Conservation (phyloP, 768 basidiomycete species). For the Thelephora aurantiotincta region DNA sequence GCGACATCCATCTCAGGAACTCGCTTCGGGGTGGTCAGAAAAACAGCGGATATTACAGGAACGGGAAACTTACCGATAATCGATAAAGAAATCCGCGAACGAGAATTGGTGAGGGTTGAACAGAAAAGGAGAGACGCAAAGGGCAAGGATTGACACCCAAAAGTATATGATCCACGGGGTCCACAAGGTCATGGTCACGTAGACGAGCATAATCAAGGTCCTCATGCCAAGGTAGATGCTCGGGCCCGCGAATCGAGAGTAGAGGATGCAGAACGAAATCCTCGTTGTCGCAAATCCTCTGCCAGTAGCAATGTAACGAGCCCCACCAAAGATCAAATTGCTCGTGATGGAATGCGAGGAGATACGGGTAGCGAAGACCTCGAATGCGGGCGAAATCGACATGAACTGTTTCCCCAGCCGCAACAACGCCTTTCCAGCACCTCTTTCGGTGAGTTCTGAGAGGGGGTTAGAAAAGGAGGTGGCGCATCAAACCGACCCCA, state of each 20-base stretch:
- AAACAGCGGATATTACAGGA: not conserved
- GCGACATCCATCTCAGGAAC: conserved; percentile 97
- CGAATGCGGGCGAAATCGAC: conserved; percentile 90
- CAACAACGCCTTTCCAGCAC: conserved; percentile 80
- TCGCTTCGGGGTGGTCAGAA: conserved; percentile 39
- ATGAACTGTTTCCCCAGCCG: conserved; percentile 90
- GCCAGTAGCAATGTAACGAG: conserved; percentile 96
- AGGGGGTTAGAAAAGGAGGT: not conserved
- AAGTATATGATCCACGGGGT: conserved; percentile 92
- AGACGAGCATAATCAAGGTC: conserved; percentile 83
- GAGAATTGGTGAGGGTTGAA: conserved; percentile 99
- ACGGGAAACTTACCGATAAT: conserved; percentile 52
- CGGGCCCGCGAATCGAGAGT: conserved; percentile 97
- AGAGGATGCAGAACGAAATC: conserved; percentile 88
- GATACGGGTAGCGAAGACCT: conserved; percentile 97
- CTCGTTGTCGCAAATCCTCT: conserved; percentile 97
- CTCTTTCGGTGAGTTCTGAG: conserved; percentile 88
- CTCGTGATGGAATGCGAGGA: conserved; percentile 95
- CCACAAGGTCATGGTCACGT: conserved; percentile 87
- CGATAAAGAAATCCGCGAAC: conserved; percentile 92
- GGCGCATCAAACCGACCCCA: not conserved
- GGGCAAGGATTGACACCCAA: conserved; percentile 87
- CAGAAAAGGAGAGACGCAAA: conserved; percentile 92
- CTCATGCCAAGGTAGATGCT: conserved; percentile 97
- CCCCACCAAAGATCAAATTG: conserved; percentile 95